A percentile compares a stretch with the other conserved stretches of the same genome.
Evolutionary conservation across 2,329 filamentous ascomycete genomes (phyloP).

Genomic region (Scedosporium boydii): DNA sequence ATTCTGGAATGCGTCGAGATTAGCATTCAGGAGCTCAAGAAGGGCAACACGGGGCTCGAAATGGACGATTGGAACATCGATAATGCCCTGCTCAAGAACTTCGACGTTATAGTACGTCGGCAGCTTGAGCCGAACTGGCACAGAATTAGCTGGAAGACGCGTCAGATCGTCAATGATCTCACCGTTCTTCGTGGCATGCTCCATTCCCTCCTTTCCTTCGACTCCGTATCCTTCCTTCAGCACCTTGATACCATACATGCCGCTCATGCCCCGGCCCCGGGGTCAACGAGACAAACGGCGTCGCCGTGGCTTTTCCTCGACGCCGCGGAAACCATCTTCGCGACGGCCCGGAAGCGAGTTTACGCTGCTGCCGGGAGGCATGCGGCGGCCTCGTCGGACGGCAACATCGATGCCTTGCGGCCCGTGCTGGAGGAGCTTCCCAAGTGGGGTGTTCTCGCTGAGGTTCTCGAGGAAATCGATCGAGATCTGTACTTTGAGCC

Average conservation of each 20-base stretch:
- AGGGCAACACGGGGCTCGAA: constrained; percentile 78
- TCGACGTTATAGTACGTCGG: constrained; percentile 77
- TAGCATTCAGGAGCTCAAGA: constrained; percentile 88
- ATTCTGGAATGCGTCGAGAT: constrained; percentile 94
- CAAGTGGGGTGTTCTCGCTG: constrained; percentile 85
- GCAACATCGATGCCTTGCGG: constrained; percentile 51
- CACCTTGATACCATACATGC: constrained; percentile 92
- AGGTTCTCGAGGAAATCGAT: constrained; percentile 89
- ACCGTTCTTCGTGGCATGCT: constrained; percentile 75
- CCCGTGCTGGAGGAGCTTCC: constrained; percentile 89
- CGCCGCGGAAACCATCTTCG: constrained; percentile 88
- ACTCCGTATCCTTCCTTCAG: constrained; percentile 83
- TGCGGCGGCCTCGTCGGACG: constrained; percentile 22
- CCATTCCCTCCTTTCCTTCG: constrained; percentile 72
- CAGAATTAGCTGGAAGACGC: constrained; percentile 87
- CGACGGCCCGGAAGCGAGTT: constrained; percentile 77
- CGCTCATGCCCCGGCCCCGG: constrained; percentile 78
- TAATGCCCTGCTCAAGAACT: constrained; percentile 87
- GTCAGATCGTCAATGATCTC: constrained; percentile 86
- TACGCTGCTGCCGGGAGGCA: constrained; percentile 52
- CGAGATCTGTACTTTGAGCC: constrained; percentile 81
- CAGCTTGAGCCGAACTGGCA: constrained; percentile 98
- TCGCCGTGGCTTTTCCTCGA: constrained; percentile 96
- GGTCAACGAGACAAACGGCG: constrained; percentile 78
- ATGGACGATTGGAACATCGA: constrained; percentile 97